Conservation (phyloP, 73 alveolate species). For the Diophrys appendiculata region DNA sequence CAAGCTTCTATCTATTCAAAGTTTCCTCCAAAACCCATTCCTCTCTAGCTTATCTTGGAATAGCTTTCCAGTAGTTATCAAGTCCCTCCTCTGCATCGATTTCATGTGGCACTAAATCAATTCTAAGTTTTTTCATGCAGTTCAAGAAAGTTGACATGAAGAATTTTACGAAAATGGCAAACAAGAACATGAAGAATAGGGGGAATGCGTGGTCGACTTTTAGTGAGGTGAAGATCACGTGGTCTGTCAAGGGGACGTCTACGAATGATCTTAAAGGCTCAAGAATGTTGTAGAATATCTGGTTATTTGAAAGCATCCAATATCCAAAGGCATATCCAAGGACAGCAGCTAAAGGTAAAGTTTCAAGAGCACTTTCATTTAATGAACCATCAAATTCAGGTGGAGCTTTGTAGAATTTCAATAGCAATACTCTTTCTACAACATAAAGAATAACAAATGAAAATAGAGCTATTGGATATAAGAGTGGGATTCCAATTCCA, state of each 20-base stretch:
- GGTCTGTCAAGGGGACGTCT: constrained; percentile 2
- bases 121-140: constrained; percentile 4
- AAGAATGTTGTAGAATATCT: constrained; percentile 42
- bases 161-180: constrained; percentile 10
- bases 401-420: constrained; percentile 61
- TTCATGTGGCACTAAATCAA: background rate
- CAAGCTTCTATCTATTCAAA: background rate
- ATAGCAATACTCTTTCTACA: constrained; percentile 46
- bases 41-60: background rate
- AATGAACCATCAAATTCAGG: constrained; percentile 61
- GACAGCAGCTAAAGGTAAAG: constrained; percentile 40
- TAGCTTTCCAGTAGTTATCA: background rate
- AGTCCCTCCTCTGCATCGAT: background rate
- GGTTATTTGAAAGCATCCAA: constrained; percentile 54
- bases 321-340: constrained; percentile 38
- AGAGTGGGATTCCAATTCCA: constrained; percentile 60
- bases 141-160: constrained; percentile 4
- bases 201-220: constrained; percentile 28
- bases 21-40: background rate
- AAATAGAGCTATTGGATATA: constrained; percentile 54
- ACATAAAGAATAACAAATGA: constrained; percentile 36
- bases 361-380: constrained; percentile 42
- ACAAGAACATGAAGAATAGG: constrained; percentile 15
- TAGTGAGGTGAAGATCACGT: background rate
- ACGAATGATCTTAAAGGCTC: constrained; percentile 11